phyloP scores from a whole-genome alignment of 108 stramenopile species.

The Seminavis robusta region DNA sequence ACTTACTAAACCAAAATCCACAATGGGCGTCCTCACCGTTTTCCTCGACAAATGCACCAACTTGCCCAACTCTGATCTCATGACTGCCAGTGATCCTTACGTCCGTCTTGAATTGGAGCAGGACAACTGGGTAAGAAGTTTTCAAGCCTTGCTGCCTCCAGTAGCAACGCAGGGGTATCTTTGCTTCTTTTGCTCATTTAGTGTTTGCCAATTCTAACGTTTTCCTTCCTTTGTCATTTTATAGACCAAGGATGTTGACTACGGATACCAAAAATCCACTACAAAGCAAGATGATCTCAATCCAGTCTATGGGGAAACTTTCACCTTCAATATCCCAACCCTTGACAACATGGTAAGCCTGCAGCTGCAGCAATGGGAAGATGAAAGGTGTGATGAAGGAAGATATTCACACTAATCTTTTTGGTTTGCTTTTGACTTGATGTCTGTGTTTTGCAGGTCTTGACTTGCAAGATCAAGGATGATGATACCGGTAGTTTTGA shows the following conservation, averaged over 20 bases:
- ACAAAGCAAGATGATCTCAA: conserved; percentile 10
- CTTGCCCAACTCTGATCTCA: background rate
- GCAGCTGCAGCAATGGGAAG: too few species aligned
- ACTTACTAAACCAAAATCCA: too few species aligned
- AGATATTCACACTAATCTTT: too few species aligned
- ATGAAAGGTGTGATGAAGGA: too few species aligned
- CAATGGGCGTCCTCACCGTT: conserved; percentile 4
- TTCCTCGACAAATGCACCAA: conserved; percentile 8
- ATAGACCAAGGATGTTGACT: too few species aligned
- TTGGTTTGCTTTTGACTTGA: too few species aligned
- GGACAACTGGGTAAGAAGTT: background rate
- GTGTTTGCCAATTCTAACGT: background rate
- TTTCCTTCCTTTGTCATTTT: conserved; percentile 2
- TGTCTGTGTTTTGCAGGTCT: too few species aligned
- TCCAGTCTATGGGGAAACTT: conserved; percentile 11
- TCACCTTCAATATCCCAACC: conserved; percentile 9
- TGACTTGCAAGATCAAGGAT: conserved; percentile 22
- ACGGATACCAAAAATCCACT: too few species aligned
- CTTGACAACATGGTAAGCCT: conserved; percentile 13
- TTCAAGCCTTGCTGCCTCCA: background rate
- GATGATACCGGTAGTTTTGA: conserved; percentile 13
- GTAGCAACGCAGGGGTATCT: background rate
- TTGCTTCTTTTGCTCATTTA: background rate
- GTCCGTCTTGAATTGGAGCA: conserved; percentile 10
- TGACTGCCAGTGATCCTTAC: conserved; percentile 7